Base-by-base conservation (phyloP, 306 rosid species). In the Cucurbita pepo region DNA sequence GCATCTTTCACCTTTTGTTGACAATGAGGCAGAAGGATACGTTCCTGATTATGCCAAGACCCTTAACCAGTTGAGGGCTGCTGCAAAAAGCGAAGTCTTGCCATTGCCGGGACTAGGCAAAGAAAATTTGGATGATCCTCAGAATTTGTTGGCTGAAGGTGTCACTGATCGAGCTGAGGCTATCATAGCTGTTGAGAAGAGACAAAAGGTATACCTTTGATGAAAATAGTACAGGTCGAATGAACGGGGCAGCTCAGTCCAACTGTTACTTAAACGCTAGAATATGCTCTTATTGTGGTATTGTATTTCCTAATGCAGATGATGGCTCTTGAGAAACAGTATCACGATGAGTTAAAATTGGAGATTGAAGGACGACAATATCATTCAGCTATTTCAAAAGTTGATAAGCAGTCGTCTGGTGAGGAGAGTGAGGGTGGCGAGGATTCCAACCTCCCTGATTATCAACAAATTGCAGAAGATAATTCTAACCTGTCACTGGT, bases 41-140 rank as follows among this genome's bases (percentile, higher is more conserved):
- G 86, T 89, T 75, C 98, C 98, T 2, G 98, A 94, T 38, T 90
- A 94, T 74, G 98, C 98, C 1, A 83, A 86, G 85, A 88, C 91
- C 71, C 89, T 94, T 18, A 81, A 87, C 62, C 81, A 86, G 48
- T 80, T 83, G 87, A 88, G 87, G 77, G 85, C 86, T 81, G 90
- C 88, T 77, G 86, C 88, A 40, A 79, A 79, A 80, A 83, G 77
- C 72, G 92, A 94, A 79, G 83, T 90, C 57, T 87, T 94, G 74
- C 95, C 95, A 0, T 85, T 94, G 71, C 98, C 96, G 1, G 95
- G 91, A 52, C 76, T 81, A 67, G 97, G 90, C 56, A 75, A 38
- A 6, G 87, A 87, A 69, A 90, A 89, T 82, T 52, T 87, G 77
- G 98, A 85, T 75, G 96, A 89, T 83, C 89, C 98, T 75, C 92